phyloP scores from a whole-genome alignment of 2,329 filamentous ascomycete genomes.

The Colletotrichum navitas region DNA sequence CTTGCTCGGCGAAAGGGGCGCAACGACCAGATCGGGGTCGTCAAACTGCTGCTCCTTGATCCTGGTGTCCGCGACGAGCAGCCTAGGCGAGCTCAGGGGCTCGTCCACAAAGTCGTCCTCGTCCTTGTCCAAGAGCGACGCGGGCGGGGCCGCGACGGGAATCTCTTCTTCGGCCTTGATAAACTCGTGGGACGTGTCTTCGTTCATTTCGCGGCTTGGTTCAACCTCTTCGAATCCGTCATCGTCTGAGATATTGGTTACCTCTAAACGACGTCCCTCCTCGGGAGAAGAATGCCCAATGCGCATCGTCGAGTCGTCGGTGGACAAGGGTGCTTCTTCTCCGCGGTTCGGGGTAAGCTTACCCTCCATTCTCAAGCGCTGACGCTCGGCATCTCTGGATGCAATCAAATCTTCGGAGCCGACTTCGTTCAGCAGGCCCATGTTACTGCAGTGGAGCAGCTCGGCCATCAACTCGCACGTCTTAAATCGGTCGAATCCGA shows the following conservation, averaged over 20 bases:
- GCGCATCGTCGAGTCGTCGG: conserved; percentile 74
- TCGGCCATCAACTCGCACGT: conserved; percentile 99
- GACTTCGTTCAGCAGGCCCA: conserved; percentile 92
- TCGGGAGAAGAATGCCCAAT: conserved; percentile 61
- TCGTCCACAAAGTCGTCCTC: conserved; percentile 85
- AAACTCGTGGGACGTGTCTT: conserved; percentile 78
- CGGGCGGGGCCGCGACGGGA: conserved; percentile 40
- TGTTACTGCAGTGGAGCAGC: conserved; percentile 96
- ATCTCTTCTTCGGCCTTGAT: conserved; percentile 71
- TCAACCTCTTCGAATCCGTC: conserved; percentile 95
- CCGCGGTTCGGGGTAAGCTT: conserved; percentile 64
- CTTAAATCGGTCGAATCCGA: conserved; percentile 98
- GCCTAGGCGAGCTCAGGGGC: conserved; percentile 75
- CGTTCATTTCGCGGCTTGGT: conserved; percentile 75
- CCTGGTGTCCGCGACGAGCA: conserved; percentile 72
- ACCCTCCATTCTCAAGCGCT: conserved; percentile 82
- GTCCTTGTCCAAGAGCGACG: conserved; percentile 61
- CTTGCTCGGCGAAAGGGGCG: conserved; percentile 68
- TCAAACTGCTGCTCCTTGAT: conserved; percentile 65
- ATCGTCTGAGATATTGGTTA: conserved; percentile 86
- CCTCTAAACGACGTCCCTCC: conserved; percentile 79
- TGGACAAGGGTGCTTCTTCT: conserved; percentile 60
- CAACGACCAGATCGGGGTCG: conserved; percentile 68
- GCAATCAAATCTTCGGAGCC: conserved; percentile 90
- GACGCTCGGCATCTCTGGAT: conserved; percentile 83